A percentile compares a stretch with the other conserved stretches of the same genome.
Evolutionary conservation across 1,284 basidiomycete genomes (phyloP).

Genomic region (Tetrapyrgos nigripes): DNA sequence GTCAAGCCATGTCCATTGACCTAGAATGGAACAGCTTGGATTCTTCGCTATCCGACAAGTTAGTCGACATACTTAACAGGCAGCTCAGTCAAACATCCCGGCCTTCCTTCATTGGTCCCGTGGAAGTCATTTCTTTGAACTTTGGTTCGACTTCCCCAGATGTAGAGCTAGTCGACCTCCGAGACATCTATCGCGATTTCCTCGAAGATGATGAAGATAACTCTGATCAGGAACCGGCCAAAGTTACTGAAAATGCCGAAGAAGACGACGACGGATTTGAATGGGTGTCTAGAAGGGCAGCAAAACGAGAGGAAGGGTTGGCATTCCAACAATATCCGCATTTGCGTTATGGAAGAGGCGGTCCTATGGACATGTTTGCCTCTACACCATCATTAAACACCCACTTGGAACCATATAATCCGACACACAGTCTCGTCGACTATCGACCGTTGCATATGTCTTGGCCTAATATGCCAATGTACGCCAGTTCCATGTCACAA

Average conservation of each 20-base stretch:
- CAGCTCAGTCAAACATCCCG: slow-evolving; percentile 74
- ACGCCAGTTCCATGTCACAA: neutral
- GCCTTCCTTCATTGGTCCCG: slow-evolving; percentile 94
- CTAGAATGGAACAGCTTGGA: slow-evolving; percentile 81
- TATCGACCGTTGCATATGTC: slow-evolving; percentile 35
- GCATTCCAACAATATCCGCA: slow-evolving; percentile 71
- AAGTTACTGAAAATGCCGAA: slow-evolving; percentile 56
- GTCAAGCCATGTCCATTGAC: slow-evolving; percentile 75
- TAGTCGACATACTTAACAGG: slow-evolving; percentile 83
- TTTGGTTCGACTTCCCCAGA: slow-evolving; percentile 88
- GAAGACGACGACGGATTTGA: slow-evolving; percentile 72
- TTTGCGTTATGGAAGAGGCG: slow-evolving; percentile 64
- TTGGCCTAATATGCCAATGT: slow-evolving; percentile 33
- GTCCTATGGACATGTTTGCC: slow-evolving; percentile 61
- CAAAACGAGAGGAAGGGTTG: slow-evolving; percentile 61
- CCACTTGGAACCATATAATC: slow-evolving; percentile 42
- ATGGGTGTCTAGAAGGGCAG: slow-evolving; percentile 76
- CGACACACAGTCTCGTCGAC: slow-evolving; percentile 39
- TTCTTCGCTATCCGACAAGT: slow-evolving; percentile 68
- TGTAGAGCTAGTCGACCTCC: slow-evolving; percentile 88
- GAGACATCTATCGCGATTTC: slow-evolving; percentile 95
- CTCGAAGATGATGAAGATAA: slow-evolving; percentile 83
- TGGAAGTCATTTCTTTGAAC: slow-evolving; percentile 85
- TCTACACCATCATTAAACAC: slow-evolving; percentile 53
- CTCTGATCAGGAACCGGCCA: slow-evolving; percentile 51